A percentile compares a stretch with the other conserved stretches of the same genome.
Conservation (phyloP, 2,329 filamentous ascomycete species). For the Fusarium chuoi region DNA sequence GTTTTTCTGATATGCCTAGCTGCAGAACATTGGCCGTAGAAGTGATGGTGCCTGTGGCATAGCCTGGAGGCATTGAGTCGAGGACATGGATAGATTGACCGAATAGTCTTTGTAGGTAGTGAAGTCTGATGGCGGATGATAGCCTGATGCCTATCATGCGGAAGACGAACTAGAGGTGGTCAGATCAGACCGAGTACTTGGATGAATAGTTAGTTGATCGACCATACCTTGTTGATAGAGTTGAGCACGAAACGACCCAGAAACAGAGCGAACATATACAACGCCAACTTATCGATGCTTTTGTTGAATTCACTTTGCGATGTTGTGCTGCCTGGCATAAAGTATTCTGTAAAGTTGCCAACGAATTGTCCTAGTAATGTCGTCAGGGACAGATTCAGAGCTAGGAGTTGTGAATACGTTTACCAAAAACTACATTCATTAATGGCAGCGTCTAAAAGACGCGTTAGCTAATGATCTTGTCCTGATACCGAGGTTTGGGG, state of each 20-base stretch:
- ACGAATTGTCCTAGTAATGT: conserved; percentile 54
- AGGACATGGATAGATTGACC: conserved; percentile 74
- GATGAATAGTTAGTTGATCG: background rate
- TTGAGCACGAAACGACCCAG: conserved; percentile 71
- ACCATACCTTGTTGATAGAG: conserved; percentile 66
- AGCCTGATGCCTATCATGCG: conserved; percentile 71
- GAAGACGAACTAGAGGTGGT: conserved; percentile 58
- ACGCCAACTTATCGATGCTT: conserved; percentile 57
- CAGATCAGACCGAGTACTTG: background rate
- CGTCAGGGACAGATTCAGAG: background rate
- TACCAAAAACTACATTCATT: conserved; percentile 69
- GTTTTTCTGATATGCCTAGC: conserved; percentile 71
- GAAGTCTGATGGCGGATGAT: conserved; percentile 69
- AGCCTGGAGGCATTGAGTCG: conserved; percentile 71
- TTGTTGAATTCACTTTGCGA: conserved; percentile 53
- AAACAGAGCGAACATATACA: conserved; percentile 79
- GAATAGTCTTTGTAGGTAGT: conserved; percentile 73
- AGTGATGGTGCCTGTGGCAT: conserved; percentile 71
- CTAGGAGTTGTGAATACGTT: background rate
- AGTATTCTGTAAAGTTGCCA: conserved; percentile 59
- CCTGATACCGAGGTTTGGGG: background rate
- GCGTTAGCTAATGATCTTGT: background rate
- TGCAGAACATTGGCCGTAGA: conserved; percentile 72
- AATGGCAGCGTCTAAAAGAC: conserved; percentile 59
- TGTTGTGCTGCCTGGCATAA: conserved; percentile 45